A percentile compares a stretch with the other conserved stretches of the same genome.
phyloP scores from a whole-genome alignment of 2,329 filamentous ascomycete genomes.

The Capronia americana region DNA sequence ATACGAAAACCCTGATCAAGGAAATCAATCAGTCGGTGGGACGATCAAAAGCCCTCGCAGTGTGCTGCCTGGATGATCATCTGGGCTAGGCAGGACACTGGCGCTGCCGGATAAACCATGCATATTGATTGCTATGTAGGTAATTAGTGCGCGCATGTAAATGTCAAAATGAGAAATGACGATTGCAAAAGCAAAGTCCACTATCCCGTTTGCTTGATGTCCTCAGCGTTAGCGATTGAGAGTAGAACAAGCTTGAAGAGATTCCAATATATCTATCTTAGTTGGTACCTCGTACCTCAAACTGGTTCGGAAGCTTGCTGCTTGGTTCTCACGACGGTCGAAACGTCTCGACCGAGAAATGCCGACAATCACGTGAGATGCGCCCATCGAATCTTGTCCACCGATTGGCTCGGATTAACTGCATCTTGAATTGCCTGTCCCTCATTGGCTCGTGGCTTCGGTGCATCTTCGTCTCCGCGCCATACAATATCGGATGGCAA shows the following conservation, averaged over 20 bases:
- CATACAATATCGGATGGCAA: background rate
- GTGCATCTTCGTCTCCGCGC: background rate
- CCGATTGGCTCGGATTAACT: background rate
- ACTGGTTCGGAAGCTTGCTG: background rate
- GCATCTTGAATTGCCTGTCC: background rate
- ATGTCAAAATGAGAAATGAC: conserved; percentile 8
- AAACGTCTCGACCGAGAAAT: conserved; percentile 14
- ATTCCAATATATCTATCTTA: too few relatives aligned
- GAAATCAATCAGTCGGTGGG: background rate
- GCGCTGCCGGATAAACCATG: conserved; percentile 15
- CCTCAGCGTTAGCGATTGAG: background rate
- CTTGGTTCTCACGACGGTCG: background rate
- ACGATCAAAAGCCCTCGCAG: conserved; percentile 1
- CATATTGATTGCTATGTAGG: conserved; percentile 9
- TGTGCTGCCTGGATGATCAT: background rate
- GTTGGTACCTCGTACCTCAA: too few relatives aligned
- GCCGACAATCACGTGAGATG: conserved; percentile 1
- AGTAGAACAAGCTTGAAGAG: background rate
- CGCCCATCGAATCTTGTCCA: background rate
- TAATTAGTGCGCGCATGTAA: conserved; percentile 4
- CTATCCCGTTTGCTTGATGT: background rate
- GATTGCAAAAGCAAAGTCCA: background rate
- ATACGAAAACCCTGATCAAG: background rate
- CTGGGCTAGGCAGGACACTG: conserved; percentile 8
- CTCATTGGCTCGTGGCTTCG: background rate